These are phyloP conservation scores for Penicillium macrosclerotiorum DNA, from an alignment of 495 filamentous ascomycete species.

Conservation along the genomic window DNA sequence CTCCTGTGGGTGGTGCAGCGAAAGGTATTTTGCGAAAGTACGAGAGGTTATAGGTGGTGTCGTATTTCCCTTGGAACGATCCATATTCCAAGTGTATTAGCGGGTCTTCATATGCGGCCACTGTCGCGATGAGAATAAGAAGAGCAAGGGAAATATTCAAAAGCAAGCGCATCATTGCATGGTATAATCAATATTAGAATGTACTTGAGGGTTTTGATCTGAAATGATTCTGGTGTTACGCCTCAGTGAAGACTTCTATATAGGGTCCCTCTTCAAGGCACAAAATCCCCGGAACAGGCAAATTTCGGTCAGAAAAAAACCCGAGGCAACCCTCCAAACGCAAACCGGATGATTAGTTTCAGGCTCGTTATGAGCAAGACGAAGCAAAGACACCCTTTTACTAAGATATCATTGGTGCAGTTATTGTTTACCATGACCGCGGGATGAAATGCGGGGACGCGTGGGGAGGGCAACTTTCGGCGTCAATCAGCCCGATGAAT, in stretches of 20 bases:
- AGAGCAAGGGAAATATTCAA: not conserved
- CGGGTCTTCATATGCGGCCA: slow-evolving; percentile 23
- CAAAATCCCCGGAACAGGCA: too few species aligned
- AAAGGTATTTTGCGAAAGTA: slow-evolving; percentile 60
- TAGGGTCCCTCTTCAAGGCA: slow-evolving; percentile 1
- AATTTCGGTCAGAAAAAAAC: not conserved
- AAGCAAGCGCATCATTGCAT: not conserved
- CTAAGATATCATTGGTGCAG: slow-evolving; percentile 20
- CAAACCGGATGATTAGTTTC: not conserved
- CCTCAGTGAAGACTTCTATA: slow-evolving; percentile 2
- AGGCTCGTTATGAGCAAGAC: not conserved
- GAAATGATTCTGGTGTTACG: not conserved
- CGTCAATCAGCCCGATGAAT: slow-evolving; percentile 16
- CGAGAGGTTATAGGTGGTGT: slow-evolving; percentile 46
- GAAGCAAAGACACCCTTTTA: not conserved
- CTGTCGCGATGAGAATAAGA: slow-evolving; percentile 9
- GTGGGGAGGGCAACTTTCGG: slow-evolving; percentile 6
- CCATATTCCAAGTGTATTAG: slow-evolving; percentile 50
- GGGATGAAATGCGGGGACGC: slow-evolving; percentile 20
- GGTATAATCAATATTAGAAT: too few species aligned
- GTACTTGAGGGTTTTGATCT: too few species aligned
- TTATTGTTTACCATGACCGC: slow-evolving; percentile 18
- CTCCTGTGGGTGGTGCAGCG: slow-evolving; percentile 53
- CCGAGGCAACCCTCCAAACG: not conserved
- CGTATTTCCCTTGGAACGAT: slow-evolving; percentile 57